Base-by-base conservation (phyloP, 108 stramenopile genomes). In the Cyclotella baltica region DNA sequence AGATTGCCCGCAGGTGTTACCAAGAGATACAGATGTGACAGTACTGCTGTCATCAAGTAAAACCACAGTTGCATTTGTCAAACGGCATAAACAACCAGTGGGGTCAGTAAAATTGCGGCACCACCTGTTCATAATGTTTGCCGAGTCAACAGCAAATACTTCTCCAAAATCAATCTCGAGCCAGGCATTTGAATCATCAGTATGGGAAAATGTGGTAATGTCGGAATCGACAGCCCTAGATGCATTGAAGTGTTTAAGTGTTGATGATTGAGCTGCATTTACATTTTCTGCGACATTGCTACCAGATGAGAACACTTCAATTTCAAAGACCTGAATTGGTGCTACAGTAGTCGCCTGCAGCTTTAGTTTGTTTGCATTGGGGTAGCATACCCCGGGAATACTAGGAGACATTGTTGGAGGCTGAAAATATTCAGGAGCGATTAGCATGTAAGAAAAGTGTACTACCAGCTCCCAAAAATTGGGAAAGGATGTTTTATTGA, bases 201-300 rank as follows among this genome's bases (percentile, higher is more conserved):
- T 59, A 30, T 59, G 58, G 18, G 58, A 59, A 33, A 59, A 59
- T 18, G 58, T 59, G 5, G 13, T 31, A 2, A 8, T 6, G 2
- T 30, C 6, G 8, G 4, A 4, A 30, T 59, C 58, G 29, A 59
- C 29, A 9, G 29, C 58, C 13, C 30, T 30, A 18, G 58, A 59
- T 27, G 58, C 58, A 30, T 6, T 29, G 18, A 33, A 23, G 13
- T 38, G 11, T 2, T 22, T 38, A 20, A 4, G 8, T 10, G 35
- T 38, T 13, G 62, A 63, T 3, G 62, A 63, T 20, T 63, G 62
- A 38, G 36, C 19, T 36, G 62, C 62, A 38, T 36, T 63, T 40
- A 4, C 20, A 10, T 18, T 20, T 20, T 4, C 3, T 25, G 62
- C 62, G 8, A 63, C 62, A 38, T 63, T 63, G 35, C 2, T 22